phyloP scores from a whole-genome alignment of 164 flowering plant genomes.

The Cinnamomum chago region DNA sequence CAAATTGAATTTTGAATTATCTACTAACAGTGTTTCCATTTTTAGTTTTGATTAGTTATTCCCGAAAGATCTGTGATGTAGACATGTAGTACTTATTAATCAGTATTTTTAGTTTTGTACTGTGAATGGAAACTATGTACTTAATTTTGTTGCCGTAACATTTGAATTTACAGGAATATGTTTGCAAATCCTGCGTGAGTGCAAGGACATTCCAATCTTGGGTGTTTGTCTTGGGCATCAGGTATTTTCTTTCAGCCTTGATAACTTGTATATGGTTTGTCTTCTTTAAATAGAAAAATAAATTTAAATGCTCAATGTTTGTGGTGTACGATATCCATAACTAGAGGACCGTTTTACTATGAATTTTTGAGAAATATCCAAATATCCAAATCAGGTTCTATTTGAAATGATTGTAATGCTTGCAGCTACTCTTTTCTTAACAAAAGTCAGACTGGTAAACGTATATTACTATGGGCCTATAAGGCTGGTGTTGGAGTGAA shows the following conservation, averaged over 20 bases:
- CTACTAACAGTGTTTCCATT: background rate
- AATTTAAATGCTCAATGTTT: background rate
- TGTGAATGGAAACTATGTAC: background rate
- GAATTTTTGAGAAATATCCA: background rate
- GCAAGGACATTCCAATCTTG: conserved; percentile 87
- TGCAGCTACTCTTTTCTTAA: background rate
- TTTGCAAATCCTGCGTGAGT: conserved; percentile 63
- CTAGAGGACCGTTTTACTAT: background rate
- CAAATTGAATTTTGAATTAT: conserved; percentile 1
- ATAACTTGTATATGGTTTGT: too few relatives aligned
- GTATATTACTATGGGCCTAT: background rate
- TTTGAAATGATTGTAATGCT: background rate
- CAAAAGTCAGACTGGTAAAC: background rate
- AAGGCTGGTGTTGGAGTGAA: background rate
- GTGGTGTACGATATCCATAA: background rate
- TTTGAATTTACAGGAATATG: conserved; percentile 67
- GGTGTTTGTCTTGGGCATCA: conserved; percentile 99
- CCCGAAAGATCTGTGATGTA: background rate
- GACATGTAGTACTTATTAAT: background rate
- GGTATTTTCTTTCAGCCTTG: conserved; percentile 38
- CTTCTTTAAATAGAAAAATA: too few relatives aligned
- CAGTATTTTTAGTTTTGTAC: too few relatives aligned
- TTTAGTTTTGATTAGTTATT: background rate
- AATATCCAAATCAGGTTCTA: background rate
- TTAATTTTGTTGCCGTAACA: background rate